Evolutionary conservation across 129 eudicot species (phyloP).

Genomic region (carrot (Daucus carota)): DNA sequence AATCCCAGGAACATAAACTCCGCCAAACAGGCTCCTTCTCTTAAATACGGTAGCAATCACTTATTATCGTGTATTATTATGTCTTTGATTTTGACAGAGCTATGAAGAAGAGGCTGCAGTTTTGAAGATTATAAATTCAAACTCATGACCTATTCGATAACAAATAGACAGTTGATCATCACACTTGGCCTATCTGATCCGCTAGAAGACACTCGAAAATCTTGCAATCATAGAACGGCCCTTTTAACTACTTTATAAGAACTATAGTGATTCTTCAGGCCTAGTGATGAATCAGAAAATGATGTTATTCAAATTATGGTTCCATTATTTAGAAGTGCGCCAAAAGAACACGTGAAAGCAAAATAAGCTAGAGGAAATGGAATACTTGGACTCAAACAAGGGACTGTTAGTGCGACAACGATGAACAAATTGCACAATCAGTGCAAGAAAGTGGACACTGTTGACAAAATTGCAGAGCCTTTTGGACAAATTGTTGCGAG

Average conservation of each 20-base stretch:
- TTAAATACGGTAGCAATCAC: slow-evolving; percentile 5
- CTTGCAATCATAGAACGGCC: not conserved
- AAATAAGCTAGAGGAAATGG: not conserved
- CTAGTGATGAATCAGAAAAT: not conserved
- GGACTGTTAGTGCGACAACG: not conserved
- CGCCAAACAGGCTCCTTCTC: slow-evolving; percentile 1
- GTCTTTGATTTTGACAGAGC: not conserved
- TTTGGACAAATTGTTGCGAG: not conserved
- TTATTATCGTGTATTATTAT: not conserved
- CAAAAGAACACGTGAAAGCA: not conserved
- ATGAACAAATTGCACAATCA: not conserved
- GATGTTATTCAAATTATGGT: slow-evolving; percentile 12
- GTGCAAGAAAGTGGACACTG: not conserved
- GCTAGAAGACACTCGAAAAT: not conserved
- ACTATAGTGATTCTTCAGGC: not conserved
- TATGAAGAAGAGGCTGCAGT: not conserved
- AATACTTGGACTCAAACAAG: not conserved
- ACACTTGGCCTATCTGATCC: not conserved
- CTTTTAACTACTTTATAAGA: not conserved
- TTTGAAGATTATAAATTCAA: not conserved
- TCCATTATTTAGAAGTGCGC: not conserved
- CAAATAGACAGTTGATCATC: not conserved
- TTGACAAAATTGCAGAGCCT: not conserved
- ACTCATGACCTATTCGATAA: not conserved
- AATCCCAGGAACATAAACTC: too few species aligned